Conservation (phyloP, 176 grass and related monocot genomes). For the Pontederia paniculata region DNA sequence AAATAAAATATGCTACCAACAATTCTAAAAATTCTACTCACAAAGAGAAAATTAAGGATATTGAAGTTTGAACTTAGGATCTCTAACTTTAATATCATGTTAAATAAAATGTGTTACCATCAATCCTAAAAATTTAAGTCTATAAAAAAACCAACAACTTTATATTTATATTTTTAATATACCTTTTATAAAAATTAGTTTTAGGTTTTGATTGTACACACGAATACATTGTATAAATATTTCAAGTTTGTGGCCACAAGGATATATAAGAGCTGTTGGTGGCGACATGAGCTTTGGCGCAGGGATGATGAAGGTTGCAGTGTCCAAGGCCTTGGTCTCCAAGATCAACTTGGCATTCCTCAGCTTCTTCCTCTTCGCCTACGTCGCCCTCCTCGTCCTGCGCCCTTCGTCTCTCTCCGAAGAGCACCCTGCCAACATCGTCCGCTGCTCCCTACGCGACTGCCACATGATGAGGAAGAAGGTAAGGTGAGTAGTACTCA, state of each 20-base stretch:
- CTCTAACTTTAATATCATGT: no score
- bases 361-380: slow-evolving; percentile 57
- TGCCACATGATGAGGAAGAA: slow-evolving; percentile 45
- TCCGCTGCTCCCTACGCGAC: slow-evolving; percentile 68
- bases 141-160: no score
- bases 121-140: no score
- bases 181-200: no score
- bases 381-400: slow-evolving; percentile 64
- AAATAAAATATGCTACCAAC: no score
- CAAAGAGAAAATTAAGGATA: no score
- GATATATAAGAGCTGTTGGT: not conserved
- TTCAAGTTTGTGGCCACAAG: not conserved
- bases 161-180: no score
- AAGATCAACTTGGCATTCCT: slow-evolving; percentile 88
- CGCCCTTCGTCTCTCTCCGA: slow-evolving; percentile 41
- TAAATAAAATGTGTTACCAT: no score
- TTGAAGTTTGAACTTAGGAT: no score
- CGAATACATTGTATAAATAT: no score
- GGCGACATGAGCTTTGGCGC: not conserved
- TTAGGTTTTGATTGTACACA: no score
- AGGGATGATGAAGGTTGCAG: slow-evolving; percentile 28
- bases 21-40: no score
- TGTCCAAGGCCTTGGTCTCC: slow-evolving; percentile 34
- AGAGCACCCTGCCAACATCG: slow-evolving; percentile 36
- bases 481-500: slow-evolving; percentile 65